phyloP scores from a whole-genome alignment of 2,329 filamentous ascomycete species.

The Penicillium concentricum region DNA sequence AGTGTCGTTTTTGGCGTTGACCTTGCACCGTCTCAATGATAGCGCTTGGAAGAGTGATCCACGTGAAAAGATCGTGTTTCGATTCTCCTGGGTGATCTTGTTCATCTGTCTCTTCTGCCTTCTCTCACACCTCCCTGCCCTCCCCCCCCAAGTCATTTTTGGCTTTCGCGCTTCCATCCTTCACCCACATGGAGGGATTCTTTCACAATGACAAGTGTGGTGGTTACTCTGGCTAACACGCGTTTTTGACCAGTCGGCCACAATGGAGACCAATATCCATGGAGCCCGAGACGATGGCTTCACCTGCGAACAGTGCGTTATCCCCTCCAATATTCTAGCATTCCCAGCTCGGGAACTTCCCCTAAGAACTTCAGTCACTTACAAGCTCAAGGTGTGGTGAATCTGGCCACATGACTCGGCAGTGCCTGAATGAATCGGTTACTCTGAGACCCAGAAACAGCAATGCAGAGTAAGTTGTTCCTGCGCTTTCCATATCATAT shows the following conservation, averaged over 20 bases:
- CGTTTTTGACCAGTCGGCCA: neutral
- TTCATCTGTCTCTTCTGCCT: neutral
- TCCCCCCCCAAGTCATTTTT: too few species aligned
- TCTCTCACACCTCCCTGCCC: neutral
- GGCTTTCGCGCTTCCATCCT: neutral
- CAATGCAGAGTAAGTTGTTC: slow-evolving; percentile 10
- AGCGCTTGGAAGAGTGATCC: neutral
- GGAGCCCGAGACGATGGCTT: neutral
- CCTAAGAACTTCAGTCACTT: neutral
- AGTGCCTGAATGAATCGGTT: slow-evolving; percentile 39
- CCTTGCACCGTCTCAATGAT: neutral
- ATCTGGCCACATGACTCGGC: slow-evolving; percentile 40
- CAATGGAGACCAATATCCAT: neutral
- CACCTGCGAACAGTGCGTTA: slow-evolving; percentile 31
- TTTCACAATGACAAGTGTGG: too few species aligned
- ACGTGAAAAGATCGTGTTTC: neutral
- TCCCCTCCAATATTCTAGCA: neutral
- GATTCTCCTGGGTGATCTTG: neutral
- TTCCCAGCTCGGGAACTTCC: neutral
- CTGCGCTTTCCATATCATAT: slow-evolving; percentile 29
- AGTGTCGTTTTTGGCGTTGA: neutral
- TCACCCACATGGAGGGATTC: neutral
- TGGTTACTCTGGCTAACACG: neutral
- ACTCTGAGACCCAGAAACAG: slow-evolving; percentile 12
- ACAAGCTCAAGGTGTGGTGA: slow-evolving; percentile 33